Conservation (phyloP, 305 asterid species). For the Caryopteris hybrid region DNA sequence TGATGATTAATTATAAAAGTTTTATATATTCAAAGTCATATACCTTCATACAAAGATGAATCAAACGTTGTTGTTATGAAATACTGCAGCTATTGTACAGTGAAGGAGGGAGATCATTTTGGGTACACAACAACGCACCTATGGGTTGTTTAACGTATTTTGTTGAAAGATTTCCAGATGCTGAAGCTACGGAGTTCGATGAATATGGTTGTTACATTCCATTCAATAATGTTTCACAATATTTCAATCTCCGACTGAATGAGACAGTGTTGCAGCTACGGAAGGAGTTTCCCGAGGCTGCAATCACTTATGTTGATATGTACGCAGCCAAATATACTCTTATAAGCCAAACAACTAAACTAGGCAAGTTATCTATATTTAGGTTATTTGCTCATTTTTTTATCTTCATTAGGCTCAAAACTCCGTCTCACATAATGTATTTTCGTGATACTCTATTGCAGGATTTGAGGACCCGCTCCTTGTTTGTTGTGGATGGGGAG, state of each 20-base stretch:
- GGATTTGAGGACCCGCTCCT: constrained; percentile 70
- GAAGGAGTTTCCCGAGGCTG: constrained; percentile 58
- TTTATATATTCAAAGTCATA: no score
- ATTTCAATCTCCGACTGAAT: constrained; percentile 51
- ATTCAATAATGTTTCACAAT: constrained; percentile 53
- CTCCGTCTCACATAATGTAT: no score
- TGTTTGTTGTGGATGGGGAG: constrained; percentile 76
- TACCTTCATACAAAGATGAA: no score
- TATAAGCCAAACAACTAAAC: constrained; percentile 49
- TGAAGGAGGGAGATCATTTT: constrained; percentile 57
- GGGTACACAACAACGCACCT: constrained; percentile 77
- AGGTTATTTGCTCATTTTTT: no score
- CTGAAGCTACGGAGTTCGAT: constrained; percentile 48
- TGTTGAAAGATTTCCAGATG: constrained; percentile 45
- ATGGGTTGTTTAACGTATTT: constrained; percentile 64
- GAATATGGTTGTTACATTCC: constrained; percentile 55
- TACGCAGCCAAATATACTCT: constrained; percentile 53
- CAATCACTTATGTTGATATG: constrained; percentile 61
- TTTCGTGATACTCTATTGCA: constrained; percentile 21
- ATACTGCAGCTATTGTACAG: constrained; percentile 30
- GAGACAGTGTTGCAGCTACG: constrained; percentile 34
- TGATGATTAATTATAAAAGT: no score
- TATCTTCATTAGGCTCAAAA: no score
- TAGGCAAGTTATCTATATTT: constrained; percentile 38
- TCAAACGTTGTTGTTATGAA: no score